These are phyloP conservation scores for Beauveria bassiana DNA, from an alignment of 2,329 filamentous ascomycete genomes.

Conservation along the genomic window DNA sequence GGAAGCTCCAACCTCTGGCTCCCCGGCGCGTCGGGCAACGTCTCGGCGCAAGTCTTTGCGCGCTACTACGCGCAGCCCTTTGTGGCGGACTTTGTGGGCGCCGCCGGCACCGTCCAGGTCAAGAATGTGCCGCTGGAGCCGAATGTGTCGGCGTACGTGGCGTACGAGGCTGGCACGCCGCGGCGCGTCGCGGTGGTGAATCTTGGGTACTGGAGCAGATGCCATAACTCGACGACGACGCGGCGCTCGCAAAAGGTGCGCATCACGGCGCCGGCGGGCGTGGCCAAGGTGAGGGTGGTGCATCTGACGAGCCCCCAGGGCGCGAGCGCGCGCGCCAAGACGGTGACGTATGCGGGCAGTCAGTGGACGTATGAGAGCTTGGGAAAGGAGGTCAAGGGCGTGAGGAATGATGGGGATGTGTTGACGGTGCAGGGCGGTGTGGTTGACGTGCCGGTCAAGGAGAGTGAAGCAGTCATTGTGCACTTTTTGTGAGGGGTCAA, in stretches of 20 bases:
- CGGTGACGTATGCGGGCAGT: constrained; percentile 30
- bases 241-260: neutral
- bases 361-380: constrained; percentile 29
- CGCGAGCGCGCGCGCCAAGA: constrained; percentile 24
- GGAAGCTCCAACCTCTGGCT: constrained; percentile 24
- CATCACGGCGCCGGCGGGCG: neutral
- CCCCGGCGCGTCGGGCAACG: constrained; percentile 20
- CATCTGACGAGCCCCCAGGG: constrained; percentile 26
- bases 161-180: constrained; percentile 21
- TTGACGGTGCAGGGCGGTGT: constrained; percentile 20
- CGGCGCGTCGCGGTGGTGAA: constrained; percentile 25
- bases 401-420: constrained; percentile 22
- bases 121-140: constrained; percentile 16
- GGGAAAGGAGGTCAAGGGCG: constrained; percentile 25
- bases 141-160: constrained; percentile 23
- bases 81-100: constrained; percentile 28
- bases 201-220: constrained; percentile 28
- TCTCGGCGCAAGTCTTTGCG: constrained; percentile 24
- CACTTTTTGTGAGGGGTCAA: neutral
- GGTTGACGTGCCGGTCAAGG: constrained; percentile 3
- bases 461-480: constrained; percentile 8
- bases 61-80: constrained; percentile 31
- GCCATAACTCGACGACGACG: neutral
- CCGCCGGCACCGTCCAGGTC: constrained; percentile 22
- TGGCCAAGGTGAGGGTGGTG: constrained; percentile 19